Conservation (phyloP, 257 asterid species). For the Ligustrum vulgare region DNA sequence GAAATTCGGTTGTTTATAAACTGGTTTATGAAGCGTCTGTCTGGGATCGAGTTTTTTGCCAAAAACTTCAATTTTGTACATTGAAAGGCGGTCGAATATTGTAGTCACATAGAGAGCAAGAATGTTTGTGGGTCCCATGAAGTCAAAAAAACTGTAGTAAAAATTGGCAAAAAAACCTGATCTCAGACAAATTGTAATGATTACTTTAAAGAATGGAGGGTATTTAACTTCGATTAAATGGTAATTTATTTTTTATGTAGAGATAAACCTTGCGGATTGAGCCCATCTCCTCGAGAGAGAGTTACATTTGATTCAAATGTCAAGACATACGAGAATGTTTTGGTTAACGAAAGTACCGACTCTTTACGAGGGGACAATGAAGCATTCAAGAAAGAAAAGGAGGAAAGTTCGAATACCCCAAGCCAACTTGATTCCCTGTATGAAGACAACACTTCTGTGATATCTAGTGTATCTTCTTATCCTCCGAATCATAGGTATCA, state of each 20-base stretch:
- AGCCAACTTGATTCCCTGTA: constrained; percentile 34
- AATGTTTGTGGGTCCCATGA: too few relatives aligned
- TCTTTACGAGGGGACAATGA: constrained; percentile 44
- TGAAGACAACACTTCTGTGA: constrained; percentile 50
- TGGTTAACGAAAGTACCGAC: constrained; percentile 53
- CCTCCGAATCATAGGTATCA: constrained; percentile 89
- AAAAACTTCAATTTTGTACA: too few relatives aligned
- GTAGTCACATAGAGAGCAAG: too few relatives aligned
- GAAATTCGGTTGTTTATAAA: too few relatives aligned
- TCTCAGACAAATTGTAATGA: too few relatives aligned
- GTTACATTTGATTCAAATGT: constrained; percentile 80
- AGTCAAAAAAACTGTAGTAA: too few relatives aligned
- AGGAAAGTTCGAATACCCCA: constrained; percentile 20
- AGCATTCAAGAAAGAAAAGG: constrained; percentile 29
- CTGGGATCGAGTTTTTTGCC: too few relatives aligned
- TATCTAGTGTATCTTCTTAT: constrained; percentile 68
- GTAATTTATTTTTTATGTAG: constrained; percentile 44
- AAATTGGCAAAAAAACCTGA: too few relatives aligned
- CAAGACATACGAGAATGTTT: constrained; percentile 65
- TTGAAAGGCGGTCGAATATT: too few relatives aligned
- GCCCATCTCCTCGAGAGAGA: constrained; percentile 55
- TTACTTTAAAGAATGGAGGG: too few relatives aligned
- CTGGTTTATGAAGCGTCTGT: too few relatives aligned
- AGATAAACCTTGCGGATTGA: constrained; percentile 44
- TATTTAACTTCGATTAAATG: constrained; percentile 4